Base-by-base conservation (phyloP, 306 rosid species). In the Rosa lucieae region DNA sequence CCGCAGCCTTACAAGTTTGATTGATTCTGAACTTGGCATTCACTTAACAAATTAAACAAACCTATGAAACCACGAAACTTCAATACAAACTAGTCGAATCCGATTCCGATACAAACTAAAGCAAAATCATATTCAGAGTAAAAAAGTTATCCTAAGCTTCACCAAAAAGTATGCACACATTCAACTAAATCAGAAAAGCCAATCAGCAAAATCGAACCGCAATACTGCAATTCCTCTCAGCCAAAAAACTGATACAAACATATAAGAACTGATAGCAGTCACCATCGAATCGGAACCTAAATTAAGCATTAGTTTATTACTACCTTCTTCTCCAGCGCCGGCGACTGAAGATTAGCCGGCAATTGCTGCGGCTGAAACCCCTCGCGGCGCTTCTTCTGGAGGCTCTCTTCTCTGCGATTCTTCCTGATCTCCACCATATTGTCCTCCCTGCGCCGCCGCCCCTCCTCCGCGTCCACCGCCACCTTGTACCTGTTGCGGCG, bases 341-440 rank as follows among this genome's bases (percentile, higher is more conserved):
- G 59, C 6, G 91, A 66, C 49, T 85, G 79, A 52, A 80, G 52
- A 67, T 85, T 74, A 20, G 89, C 39, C 18, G 81, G 74, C 72
- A 78, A 69, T 42, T 87, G 94, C 85, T 90, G 96, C 32, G 92
- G 40, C 48, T 81, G 98, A 73, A 93, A 88, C 7, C 98, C 99
- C 80, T 96, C 99, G 4, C 99, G 96, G 52, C 99, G 89, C 88
- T 96, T 93, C 94, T 96, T 96, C 84, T 81, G 87, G 77, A 96
- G 87, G 77, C 98, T 96, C 86, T 96, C 99, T 76, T 96, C 99
- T 9, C 99, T 81, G 1, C 96, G 94, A 68, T 80, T 93, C 94
- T 92, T 96, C 23, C 99, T 91, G 94, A 96, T 96, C 99, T 96
- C 99, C 10, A 96, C 98, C 97, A 96, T 89, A 52, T 91, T 89